Evolutionary conservation across 148 eudicot genomes (phyloP), one percentile per base, ranked within the genome.

Genomic region (Rhododendron griersonianum): DNA sequence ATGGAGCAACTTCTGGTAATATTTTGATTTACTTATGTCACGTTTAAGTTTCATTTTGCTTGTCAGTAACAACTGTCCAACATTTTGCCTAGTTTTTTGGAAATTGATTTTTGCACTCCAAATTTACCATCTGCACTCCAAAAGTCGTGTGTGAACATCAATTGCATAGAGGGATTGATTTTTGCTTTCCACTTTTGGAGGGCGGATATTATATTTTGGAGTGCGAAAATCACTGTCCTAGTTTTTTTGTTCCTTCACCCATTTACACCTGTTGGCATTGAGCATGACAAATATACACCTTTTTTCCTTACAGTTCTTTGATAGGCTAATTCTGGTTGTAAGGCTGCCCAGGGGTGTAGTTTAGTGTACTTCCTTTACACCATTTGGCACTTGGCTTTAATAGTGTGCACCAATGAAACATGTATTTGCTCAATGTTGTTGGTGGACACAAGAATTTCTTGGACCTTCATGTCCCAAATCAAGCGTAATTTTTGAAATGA

Each of bases 1-100:
- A 81, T 92, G 88, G 94, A 92, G 90, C 91, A 92, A 84, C 91
- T 92, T 87, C 91, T 92, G 94, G 94, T 92, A 89, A 19, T 85
- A 21, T 67, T 59, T 69, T 81, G 4, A n/a, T 78, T 63, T 18
- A 18, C 14, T 50, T 45, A n/a, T 48, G 21, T 76, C 28, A 16
- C 13, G 5, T 75, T 59, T 57, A 51, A 33, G 57, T 73, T 53
- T 28, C 39, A 65, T 65, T 45, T 65, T 83, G 1, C 77, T 83
- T 44, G 57, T 67, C n/a, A 63, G 37, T 13, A n/a, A 63, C 76
- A 13, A 83, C n/a, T 44, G 51, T 45, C 57, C 47, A 41, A n/a
- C 39, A 15, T 63, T 16, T 83, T 65, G 85, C 47, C 11, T 0
- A 25, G 47, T 18, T 80, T 35, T 61, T 82, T 63, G 4, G 55